A percentile compares a stretch with the other conserved stretches of the same genome.
phyloP scores from a whole-genome alignment of 805 yeast genomes.

The baker's yeast (Saccharomyces cerevisiae) region DNA sequence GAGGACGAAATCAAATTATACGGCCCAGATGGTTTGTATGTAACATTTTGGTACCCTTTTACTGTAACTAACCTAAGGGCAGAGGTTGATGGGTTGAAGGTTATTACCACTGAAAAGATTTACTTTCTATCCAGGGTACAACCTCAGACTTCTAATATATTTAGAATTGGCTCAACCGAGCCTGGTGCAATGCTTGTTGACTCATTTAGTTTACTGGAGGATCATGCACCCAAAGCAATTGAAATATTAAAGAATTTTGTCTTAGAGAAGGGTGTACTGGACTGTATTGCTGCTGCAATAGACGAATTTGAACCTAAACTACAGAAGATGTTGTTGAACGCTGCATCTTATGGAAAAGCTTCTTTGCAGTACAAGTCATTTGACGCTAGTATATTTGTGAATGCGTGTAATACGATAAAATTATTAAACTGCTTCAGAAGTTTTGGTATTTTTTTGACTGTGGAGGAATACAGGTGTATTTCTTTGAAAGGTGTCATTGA shows the following conservation, averaged over 20 bases:
- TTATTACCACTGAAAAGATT: constrained; percentile 49
- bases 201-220: constrained; percentile 57
- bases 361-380: constrained; percentile 43
- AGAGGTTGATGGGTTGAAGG: constrained; percentile 62
- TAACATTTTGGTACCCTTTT: constrained; percentile 42
- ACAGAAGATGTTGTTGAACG: constrained; percentile 73
- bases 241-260: constrained; percentile 56
- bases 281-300: constrained; percentile 65
- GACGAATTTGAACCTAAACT: constrained; percentile 69
- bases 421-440: constrained; percentile 60
- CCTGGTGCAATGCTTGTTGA: constrained; percentile 79
- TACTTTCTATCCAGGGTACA: constrained; percentile 61
- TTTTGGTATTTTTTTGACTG: constrained; percentile 65
- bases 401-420: constrained; percentile 52
- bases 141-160: constrained; percentile 47
- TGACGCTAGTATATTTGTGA: constrained; percentile 55
- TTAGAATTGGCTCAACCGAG: constrained; percentile 74
- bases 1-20: constrained; percentile 58
- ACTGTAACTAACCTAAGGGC: constrained; percentile 39
- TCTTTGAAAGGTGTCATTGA: constrained; percentile 52
- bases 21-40: constrained; percentile 53
- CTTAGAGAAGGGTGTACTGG: constrained; percentile 52
- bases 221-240: constrained; percentile 72
- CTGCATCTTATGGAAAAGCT: constrained; percentile 78
- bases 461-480: constrained; percentile 40